Conservation (phyloP, 176 grass and related monocot species). For the Saccharum officinarum region DNA sequence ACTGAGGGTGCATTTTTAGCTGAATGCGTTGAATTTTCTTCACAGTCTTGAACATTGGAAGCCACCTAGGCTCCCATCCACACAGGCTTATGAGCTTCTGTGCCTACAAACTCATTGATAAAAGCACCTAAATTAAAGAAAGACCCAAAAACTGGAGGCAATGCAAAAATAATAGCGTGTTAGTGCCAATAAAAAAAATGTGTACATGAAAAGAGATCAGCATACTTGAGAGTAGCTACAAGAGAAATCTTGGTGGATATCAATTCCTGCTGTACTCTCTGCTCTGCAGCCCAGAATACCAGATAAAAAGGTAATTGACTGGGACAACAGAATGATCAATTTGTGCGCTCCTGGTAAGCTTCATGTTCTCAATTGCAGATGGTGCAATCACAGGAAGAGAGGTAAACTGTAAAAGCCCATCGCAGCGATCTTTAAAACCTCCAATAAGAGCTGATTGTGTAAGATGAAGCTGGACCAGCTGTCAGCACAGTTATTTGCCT, state of each 20-base stretch:
- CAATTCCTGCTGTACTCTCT: slow-evolving; percentile 55
- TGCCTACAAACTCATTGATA: slow-evolving; percentile 54
- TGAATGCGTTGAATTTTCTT: slow-evolving; percentile 91
- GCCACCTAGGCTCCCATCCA: slow-evolving; percentile 99
- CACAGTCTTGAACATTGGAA: slow-evolving; percentile 95
- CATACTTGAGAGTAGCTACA: slow-evolving; percentile 73
- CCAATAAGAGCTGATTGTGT: slow-evolving; percentile 77
- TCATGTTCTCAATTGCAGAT: slow-evolving; percentile 89
- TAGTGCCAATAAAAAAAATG: neutral
- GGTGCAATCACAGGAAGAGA: slow-evolving; percentile 79
- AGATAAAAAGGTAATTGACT: slow-evolving; percentile 67
- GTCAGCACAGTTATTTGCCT: slow-evolving; percentile 89
- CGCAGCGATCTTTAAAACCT: slow-evolving; percentile 91
- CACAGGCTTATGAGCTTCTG: slow-evolving; percentile 97
- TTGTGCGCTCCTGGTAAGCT: slow-evolving; percentile 59
- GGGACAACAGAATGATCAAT: slow-evolving; percentile 74
- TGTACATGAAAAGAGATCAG: slow-evolving; percentile 19
- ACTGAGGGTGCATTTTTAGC: slow-evolving; percentile 64
- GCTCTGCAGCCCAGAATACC: slow-evolving; percentile 70
- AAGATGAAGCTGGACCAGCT: slow-evolving; percentile 86
- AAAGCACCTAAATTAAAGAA: slow-evolving; percentile 30
- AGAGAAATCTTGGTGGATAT: slow-evolving; percentile 58
- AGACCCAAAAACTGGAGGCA: slow-evolving; percentile 9
- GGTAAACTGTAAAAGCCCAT: slow-evolving; percentile 84
- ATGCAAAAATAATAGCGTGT: slow-evolving; percentile 11